phyloP scores from a whole-genome alignment of 2,329 filamentous ascomycete species.

The Claviceps cyperi region DNA sequence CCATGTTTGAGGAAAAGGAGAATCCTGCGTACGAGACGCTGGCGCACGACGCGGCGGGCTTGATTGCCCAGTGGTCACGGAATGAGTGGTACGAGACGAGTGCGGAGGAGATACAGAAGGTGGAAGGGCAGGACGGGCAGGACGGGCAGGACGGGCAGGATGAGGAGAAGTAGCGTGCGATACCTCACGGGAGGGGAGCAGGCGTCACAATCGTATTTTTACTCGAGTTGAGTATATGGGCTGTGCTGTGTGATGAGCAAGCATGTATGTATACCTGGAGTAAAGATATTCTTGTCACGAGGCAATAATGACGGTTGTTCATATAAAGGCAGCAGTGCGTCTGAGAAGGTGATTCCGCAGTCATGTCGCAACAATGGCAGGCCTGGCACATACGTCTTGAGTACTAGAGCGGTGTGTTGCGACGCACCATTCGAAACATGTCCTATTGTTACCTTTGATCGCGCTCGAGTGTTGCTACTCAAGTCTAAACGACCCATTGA shows the following conservation, averaged over 20 bases:
- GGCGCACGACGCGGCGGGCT: conserved; percentile 47
- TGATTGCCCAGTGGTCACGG: conserved; percentile 50
- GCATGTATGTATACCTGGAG: background rate
- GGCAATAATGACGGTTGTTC: too few species aligned
- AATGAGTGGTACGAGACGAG: conserved; percentile 47
- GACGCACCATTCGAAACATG: too few species aligned
- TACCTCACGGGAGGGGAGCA: background rate
- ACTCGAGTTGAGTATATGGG: background rate
- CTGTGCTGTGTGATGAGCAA: background rate
- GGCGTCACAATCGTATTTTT: background rate
- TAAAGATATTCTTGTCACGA: background rate
- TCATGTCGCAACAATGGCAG: too few species aligned
- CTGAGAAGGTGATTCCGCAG: too few species aligned
- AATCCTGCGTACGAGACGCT: conserved; percentile 62
- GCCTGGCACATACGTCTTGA: too few species aligned
- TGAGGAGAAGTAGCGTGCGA: background rate
- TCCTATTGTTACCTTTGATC: too few species aligned
- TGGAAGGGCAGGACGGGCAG: background rate
- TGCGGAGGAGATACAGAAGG: conserved; percentile 6
- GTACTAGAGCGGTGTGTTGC: too few species aligned
- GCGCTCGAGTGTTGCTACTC: too few species aligned
- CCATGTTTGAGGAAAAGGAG: conserved; percentile 57
- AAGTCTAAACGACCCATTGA: too few species aligned
- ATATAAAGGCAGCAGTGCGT: too few species aligned
- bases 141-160: background rate